phyloP scores from a whole-genome alignment of 148 eudicot genomes.

The Rhododendron henanense region DNA sequence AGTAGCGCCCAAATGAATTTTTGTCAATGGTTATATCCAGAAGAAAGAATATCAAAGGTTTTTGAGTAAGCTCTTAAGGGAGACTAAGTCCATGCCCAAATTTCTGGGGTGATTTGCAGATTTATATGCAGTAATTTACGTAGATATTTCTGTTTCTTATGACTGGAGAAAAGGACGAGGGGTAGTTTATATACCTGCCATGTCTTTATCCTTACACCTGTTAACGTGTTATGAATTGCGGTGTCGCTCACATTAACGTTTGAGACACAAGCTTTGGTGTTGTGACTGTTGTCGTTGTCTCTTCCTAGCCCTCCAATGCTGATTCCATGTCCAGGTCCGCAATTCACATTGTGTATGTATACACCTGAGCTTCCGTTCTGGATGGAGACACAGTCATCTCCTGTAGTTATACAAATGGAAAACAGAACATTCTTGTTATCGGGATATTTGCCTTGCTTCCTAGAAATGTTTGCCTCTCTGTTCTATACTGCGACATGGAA shows the following conservation, averaged over 20 bases:
- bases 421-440: background rate
- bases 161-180: background rate
- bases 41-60: background rate
- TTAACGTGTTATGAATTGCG: slow-evolving; percentile 64
- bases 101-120: background rate
- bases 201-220: slow-evolving; percentile 89
- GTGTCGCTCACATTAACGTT: slow-evolving; percentile 74
- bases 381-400: slow-evolving; percentile 94
- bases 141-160: background rate
- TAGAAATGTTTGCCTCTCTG: background rate
- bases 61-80: background rate
- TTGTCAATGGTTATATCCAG: background rate
- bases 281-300: slow-evolving; percentile 38
- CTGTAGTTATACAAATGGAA: slow-evolving; percentile 26
- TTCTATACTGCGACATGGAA: background rate
- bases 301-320: slow-evolving; percentile 96
- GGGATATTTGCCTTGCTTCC: background rate
- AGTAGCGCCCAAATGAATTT: background rate
- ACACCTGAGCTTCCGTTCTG: slow-evolving; percentile 85
- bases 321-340: slow-evolving; percentile 99
- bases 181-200: slow-evolving; percentile 73
- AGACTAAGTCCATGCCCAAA: background rate
- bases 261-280: slow-evolving; percentile 81
- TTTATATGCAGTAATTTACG: too few species aligned
- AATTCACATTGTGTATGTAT: slow-evolving; percentile 66